phyloP scores from a whole-genome alignment of 106 monocot species.

The Amphibolis antarctica region DNA sequence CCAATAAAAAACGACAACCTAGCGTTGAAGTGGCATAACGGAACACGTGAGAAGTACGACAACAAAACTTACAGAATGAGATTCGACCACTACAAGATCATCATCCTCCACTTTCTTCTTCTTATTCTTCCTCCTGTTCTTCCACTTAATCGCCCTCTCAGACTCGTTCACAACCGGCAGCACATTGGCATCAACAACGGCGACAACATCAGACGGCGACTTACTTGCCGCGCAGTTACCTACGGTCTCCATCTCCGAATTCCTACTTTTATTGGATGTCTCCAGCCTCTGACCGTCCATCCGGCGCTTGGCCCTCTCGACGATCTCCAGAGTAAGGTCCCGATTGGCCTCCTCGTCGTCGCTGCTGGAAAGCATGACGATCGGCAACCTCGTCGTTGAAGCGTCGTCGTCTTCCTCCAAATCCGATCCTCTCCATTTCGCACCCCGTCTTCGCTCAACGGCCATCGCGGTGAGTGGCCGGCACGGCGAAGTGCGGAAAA shows the following conservation, averaged over 20 bases:
- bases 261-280: too few species aligned
- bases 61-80: neutral
- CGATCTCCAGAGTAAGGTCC: conserved; percentile 56
- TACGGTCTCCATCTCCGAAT: neutral
- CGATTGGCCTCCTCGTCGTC: conserved; percentile 81
- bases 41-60: neutral
- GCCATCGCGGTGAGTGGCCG: too few species aligned
- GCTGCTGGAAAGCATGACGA: conserved; percentile 33
- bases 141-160: neutral
- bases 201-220: too few species aligned
- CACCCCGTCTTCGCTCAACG: too few species aligned
- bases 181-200: too few species aligned
- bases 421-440: neutral
- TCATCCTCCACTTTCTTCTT: neutral
- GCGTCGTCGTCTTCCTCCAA: conserved; percentile 7
- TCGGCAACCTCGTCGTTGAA: neutral
- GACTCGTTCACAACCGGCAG: neutral
- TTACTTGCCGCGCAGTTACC: too few species aligned
- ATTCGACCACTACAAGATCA: neutral
- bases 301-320: conserved; percentile 37
- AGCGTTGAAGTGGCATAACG: too few species aligned
- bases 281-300: neutral
- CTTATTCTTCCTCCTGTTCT: neutral
- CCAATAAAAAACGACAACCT: too few species aligned
- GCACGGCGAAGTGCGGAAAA: neutral